A percentile compares a stretch with the other conserved stretches of the same genome.
These are phyloP conservation scores for Alternaria dauci DNA, from an alignment of 2,329 filamentous ascomycete species.

Conservation along the genomic window DNA sequence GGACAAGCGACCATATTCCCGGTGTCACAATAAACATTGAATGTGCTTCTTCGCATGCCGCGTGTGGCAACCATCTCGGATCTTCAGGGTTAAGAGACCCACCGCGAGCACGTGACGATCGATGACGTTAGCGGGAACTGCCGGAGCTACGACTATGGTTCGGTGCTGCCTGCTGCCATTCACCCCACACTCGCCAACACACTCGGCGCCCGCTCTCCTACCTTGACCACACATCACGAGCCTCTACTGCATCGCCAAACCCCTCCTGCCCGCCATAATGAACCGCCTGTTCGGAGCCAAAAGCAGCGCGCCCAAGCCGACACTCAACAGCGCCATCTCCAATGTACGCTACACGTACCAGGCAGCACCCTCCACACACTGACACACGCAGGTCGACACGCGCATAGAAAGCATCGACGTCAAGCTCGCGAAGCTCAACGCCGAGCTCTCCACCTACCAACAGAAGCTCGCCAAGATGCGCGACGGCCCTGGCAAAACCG, in stretches of 20 bases:
- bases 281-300: constrained; percentile 95
- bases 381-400: constrained; percentile 70
- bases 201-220: background rate
- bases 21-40: background rate
- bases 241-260: background rate
- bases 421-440: constrained; percentile 90
- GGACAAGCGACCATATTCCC: background rate
- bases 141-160: constrained; percentile 15
- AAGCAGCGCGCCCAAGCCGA: constrained; percentile 86
- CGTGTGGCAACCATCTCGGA: background rate
- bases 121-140: constrained; percentile 20
- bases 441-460: constrained; percentile 88
- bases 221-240: background rate
- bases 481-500: constrained; percentile 90
- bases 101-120: constrained; percentile 14
- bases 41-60: background rate
- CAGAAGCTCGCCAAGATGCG: constrained; percentile 89
- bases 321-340: constrained; percentile 80
- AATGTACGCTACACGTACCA: constrained; percentile 65
- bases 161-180: constrained; percentile 13
- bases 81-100: background rate
- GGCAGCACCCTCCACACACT: constrained; percentile 20
- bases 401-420: constrained; percentile 89
- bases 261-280: constrained; percentile 64
- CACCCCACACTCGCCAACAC: constrained; percentile 17